Conservation (phyloP, 192 early-diverging fungal species). For the Coemansia erecta region DNA sequence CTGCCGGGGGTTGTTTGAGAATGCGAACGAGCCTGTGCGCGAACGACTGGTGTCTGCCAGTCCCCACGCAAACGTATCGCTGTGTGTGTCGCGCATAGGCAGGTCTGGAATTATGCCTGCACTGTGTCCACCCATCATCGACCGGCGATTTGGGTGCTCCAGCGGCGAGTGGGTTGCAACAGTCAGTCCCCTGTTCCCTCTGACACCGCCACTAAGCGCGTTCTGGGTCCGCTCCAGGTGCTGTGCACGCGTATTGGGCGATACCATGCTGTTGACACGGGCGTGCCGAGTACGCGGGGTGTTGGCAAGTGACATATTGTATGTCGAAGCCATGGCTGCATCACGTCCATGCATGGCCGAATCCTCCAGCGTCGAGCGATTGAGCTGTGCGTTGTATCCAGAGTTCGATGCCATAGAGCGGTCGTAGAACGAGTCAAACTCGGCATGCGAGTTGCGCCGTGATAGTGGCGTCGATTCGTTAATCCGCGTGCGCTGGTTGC, state of each 20-base stretch:
- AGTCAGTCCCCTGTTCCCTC: slow-evolving; percentile 5
- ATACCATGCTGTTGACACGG: slow-evolving; percentile 38
- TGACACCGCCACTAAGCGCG: slow-evolving; percentile 29
- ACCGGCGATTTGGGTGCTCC: slow-evolving; percentile 4
- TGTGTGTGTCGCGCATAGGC: slow-evolving; percentile 16
- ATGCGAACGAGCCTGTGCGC: slow-evolving; percentile 39
- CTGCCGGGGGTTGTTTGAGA: slow-evolving; percentile 6
- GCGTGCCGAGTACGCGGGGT: slow-evolving; percentile 11
- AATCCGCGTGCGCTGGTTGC: background rate
- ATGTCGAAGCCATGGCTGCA: slow-evolving; percentile 17
- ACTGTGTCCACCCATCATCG: slow-evolving; percentile 6
- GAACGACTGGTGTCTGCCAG: slow-evolving; percentile 13
- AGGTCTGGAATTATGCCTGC: slow-evolving; percentile 4
- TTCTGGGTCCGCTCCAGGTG: slow-evolving; percentile 40
- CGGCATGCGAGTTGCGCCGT: slow-evolving; percentile 36
- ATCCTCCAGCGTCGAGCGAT: slow-evolving; percentile 28
- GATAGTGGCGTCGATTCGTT: background rate
- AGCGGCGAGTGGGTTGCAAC: background rate
- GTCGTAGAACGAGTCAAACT: slow-evolving; percentile 32
- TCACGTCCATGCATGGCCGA: slow-evolving; percentile 41
- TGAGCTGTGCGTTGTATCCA: slow-evolving; percentile 36
- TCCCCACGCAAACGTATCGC: slow-evolving; percentile 47
- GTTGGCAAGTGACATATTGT: slow-evolving; percentile 9
- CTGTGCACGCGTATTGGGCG: slow-evolving; percentile 36
- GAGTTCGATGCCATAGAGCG: slow-evolving; percentile 30